These are phyloP conservation scores for Coemansia sp. DNA, from an alignment of 192 early-diverging fungal species.

Conservation along the genomic window DNA sequence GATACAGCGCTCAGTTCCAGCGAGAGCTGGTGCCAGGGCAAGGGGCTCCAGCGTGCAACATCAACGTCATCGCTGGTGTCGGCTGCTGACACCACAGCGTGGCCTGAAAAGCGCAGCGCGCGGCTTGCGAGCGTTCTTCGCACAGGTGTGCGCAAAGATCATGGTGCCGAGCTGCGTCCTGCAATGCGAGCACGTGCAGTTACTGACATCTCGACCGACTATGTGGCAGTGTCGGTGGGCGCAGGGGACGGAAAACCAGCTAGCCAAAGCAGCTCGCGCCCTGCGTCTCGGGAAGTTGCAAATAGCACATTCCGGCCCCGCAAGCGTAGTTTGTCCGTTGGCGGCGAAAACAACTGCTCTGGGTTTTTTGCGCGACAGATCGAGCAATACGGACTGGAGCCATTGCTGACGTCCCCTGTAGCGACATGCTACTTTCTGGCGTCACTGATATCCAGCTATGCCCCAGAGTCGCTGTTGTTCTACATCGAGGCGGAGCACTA, in stretches of 20 bases:
- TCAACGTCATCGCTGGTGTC: constrained; percentile 20
- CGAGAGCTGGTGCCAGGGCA: background rate
- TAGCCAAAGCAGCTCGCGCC: background rate
- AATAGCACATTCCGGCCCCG: constrained; percentile 29
- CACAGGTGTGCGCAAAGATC: constrained; percentile 11
- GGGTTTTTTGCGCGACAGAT: constrained; percentile 49
- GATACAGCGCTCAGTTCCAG: background rate
- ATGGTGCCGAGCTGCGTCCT: constrained; percentile 2
- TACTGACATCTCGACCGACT: constrained; percentile 18
- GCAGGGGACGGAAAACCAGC: background rate
- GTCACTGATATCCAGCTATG: constrained; percentile 27
- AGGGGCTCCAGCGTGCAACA: constrained; percentile 29
- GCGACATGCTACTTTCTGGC: constrained; percentile 50
- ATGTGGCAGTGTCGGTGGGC: constrained; percentile 10
- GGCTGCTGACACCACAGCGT: background rate
- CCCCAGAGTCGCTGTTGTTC: constrained; percentile 44
- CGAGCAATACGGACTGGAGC: constrained; percentile 48
- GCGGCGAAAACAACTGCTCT: constrained; percentile 39
- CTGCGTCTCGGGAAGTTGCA: background rate
- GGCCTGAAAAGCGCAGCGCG: constrained; percentile 5
- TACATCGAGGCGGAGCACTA: constrained; percentile 48
- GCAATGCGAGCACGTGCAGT: constrained; percentile 17
- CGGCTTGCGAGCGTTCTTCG: constrained; percentile 23
- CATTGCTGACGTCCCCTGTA: constrained; percentile 43
- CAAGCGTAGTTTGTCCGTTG: constrained; percentile 52